Evolutionary conservation across 305 asterid species (phyloP).

Genomic region (Rubia balearica): DNA sequence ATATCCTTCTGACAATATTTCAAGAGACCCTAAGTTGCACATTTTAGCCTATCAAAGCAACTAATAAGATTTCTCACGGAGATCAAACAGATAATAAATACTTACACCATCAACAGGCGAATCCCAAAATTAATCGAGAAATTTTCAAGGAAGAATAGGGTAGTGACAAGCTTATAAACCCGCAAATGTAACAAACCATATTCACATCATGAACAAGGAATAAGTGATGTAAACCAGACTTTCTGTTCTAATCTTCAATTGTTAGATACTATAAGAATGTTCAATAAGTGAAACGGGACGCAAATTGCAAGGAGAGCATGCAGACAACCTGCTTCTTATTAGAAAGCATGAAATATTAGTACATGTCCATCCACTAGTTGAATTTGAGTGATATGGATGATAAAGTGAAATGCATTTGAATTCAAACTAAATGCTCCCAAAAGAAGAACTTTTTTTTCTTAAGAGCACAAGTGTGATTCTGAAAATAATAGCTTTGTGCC

Average conservation of each 20-base stretch:
- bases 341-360: not conserved
- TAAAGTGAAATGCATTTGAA: not conserved
- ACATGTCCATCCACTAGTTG: not conserved
- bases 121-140: slow-evolving; percentile 93
- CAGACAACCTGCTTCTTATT: not conserved
- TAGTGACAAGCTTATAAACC: slow-evolving; percentile 79
- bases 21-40: not conserved
- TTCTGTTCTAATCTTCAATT: not conserved
- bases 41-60: not conserved
- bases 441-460: not conserved
- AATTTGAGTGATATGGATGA: not conserved
- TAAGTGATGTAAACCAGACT: not conserved
- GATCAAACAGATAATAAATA: not conserved
- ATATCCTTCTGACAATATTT: not conserved
- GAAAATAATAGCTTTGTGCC: too few species aligned
- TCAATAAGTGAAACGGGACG: not conserved
- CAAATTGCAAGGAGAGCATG: not conserved
- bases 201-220: not conserved
- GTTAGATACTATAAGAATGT: not conserved
- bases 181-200: slow-evolving; percentile 22
- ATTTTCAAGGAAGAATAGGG: slow-evolving; percentile 76
- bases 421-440: not conserved
- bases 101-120: slow-evolving; percentile 97
- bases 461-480: too few species aligned
- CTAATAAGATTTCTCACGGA: not conserved